Conservation (phyloP, 2,329 filamentous ascomycete genomes). For the Chaetomium sp. region DNA sequence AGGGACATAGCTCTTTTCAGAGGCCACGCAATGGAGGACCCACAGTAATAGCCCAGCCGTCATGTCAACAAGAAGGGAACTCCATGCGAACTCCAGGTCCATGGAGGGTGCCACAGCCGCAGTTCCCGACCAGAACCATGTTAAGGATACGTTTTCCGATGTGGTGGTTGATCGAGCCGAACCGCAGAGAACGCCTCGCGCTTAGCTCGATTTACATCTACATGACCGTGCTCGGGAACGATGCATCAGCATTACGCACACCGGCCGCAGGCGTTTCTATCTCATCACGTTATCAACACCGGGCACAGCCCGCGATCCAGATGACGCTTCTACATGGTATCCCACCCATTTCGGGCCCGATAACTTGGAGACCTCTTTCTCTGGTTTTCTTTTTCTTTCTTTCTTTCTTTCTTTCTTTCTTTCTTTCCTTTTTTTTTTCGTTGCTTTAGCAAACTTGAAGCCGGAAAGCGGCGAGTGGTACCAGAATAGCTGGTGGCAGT, state of each 20-base stretch:
- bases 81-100: background rate
- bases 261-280: background rate
- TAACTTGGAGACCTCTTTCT: background rate
- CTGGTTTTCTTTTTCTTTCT: too few species aligned
- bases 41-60: too few species aligned
- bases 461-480: background rate
- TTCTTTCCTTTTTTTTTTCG: too few species aligned
- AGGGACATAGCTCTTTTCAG: too few species aligned
- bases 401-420: too few species aligned
- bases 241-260: background rate
- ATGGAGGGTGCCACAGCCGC: background rate
- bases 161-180: background rate
- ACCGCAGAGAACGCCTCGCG: background rate
- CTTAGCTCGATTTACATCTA: background rate
- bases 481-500: background rate
- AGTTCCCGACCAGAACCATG: background rate
- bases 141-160: background rate
- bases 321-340: background rate
- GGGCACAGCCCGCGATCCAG: background rate
- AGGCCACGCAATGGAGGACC: too few species aligned
- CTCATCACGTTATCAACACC: background rate
- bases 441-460: too few species aligned
- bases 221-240: background rate
- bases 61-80: background rate
- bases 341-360: background rate